Evolutionary conservation across 495 filamentous ascomycete genomes (phyloP).

Genomic region (Neurospora sp.): DNA sequence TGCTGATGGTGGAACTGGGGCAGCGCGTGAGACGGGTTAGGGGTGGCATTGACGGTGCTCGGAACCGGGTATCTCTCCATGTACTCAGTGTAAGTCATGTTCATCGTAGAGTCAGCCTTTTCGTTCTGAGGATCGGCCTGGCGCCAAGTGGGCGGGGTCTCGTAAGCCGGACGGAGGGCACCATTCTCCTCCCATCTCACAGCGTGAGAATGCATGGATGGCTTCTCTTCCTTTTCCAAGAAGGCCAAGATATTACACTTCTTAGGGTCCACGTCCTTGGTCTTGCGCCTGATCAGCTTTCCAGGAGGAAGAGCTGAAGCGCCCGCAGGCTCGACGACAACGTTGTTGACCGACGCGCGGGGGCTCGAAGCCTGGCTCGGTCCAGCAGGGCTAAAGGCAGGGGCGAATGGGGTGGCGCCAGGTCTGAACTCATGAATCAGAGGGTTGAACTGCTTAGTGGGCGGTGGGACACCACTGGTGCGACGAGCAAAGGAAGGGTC

Average conservation of each 20-base stretch:
- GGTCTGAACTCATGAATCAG: slow-evolving; percentile 77
- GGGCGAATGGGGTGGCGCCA: slow-evolving; percentile 53
- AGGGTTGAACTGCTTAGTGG: slow-evolving; percentile 58
- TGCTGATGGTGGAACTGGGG: slow-evolving; percentile 64
- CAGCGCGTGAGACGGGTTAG: slow-evolving; percentile 45
- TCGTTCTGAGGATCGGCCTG: slow-evolving; percentile 47
- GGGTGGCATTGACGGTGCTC: slow-evolving; percentile 52
- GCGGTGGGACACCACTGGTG: slow-evolving; percentile 32
- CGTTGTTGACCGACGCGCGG: slow-evolving; percentile 40
- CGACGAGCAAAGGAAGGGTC: slow-evolving; percentile 39
- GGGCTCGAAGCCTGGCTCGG: slow-evolving; percentile 57
- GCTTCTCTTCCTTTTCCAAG: slow-evolving; percentile 46
- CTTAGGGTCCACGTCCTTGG: slow-evolving; percentile 45
- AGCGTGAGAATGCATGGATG: slow-evolving; percentile 60
- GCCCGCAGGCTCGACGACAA: slow-evolving; percentile 18
- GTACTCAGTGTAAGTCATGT: slow-evolving; percentile 57
- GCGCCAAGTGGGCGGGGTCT: slow-evolving; percentile 73
- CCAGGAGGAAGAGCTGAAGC: slow-evolving; percentile 34
- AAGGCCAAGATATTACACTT: slow-evolving; percentile 49
- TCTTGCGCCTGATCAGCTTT: slow-evolving; percentile 48
- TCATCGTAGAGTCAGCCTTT: slow-evolving; percentile 48
- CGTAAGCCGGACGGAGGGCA: slow-evolving; percentile 66
- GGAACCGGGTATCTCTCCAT: slow-evolving; percentile 54
- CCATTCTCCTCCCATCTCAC: slow-evolving; percentile 54
- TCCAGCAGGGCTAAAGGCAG: slow-evolving; percentile 63